These are phyloP conservation scores for Guyanaporus albipodus DNA, from an alignment of 768 basidiomycete species.

Conservation along the genomic window DNA sequence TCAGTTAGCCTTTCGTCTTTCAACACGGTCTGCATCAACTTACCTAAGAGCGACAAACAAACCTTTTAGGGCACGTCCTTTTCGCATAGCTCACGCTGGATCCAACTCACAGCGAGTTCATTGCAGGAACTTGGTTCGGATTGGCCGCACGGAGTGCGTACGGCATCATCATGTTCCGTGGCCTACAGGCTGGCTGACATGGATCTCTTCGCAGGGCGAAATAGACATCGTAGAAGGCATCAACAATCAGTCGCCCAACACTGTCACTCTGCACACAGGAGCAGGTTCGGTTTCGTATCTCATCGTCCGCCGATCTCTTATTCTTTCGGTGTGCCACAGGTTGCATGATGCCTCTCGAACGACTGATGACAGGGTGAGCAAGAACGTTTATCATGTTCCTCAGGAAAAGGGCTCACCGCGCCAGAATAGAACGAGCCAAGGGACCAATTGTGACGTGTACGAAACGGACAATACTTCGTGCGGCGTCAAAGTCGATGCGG, in stretches of 20 bases:
- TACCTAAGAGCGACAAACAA: not conserved
- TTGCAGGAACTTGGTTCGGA: conserved; percentile 26
- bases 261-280: conserved; percentile 29
- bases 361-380: conserved; percentile 30
- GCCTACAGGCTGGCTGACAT: not conserved
- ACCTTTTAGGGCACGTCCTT: conserved; percentile 18
- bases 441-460: conserved; percentile 30
- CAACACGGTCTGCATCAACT: not conserved
- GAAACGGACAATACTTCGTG: conserved; percentile 31
- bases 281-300: conserved; percentile 12
- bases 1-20: conserved; percentile 4
- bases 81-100: not conserved
- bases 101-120: not conserved
- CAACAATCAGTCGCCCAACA: conserved; percentile 26
- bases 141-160: conserved; percentile 25
- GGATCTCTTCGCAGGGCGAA: conserved; percentile 21
- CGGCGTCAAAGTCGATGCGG: conserved; percentile 25
- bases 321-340: conserved; percentile 7
- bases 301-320: not conserved
- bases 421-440: conserved; percentile 15
- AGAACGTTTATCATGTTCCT: not conserved
- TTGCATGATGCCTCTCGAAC: conserved; percentile 34
- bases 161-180: not conserved
- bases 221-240: conserved; percentile 36
- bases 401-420: not conserved